Conservation (phyloP, 192 early-diverging fungal species). For the Bifiguratus adelaidae region DNA sequence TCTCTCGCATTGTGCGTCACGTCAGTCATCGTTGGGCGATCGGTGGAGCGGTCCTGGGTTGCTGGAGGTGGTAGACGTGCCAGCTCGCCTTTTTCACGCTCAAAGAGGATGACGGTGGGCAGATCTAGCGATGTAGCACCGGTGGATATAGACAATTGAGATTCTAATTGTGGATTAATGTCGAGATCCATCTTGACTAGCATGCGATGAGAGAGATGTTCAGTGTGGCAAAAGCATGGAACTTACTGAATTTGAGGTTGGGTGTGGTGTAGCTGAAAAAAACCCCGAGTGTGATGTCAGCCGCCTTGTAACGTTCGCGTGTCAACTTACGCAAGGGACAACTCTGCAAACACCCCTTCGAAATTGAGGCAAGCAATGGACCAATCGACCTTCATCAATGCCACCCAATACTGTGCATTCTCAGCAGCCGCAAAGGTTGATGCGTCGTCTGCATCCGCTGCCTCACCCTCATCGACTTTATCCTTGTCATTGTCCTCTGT, state of each 20-base stretch:
- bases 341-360: neutral
- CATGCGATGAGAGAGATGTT: too few relatives aligned
- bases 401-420: neutral
- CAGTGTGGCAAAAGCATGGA: too few relatives aligned
- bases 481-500: too few relatives aligned
- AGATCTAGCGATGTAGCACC: too few relatives aligned
- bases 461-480: neutral
- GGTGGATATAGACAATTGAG: too few relatives aligned
- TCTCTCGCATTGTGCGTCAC: neutral
- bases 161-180: too few relatives aligned
- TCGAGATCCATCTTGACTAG: too few relatives aligned
- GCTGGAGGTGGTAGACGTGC: neutral
- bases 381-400: neutral
- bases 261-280: too few relatives aligned
- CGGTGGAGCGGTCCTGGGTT: neutral
- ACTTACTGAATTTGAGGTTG: too few relatives aligned
- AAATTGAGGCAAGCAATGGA: conserved; percentile 1
- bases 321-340: neutral
- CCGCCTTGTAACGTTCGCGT: too few relatives aligned
- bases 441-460: neutral
- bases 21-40: neutral
- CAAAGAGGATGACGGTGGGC: neutral
- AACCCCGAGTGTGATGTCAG: too few relatives aligned
- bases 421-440: neutral
- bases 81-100: neutral